Evolutionary conservation across 345 rosid genomes (phyloP).

Genomic region (Luvunga scandens): DNA sequence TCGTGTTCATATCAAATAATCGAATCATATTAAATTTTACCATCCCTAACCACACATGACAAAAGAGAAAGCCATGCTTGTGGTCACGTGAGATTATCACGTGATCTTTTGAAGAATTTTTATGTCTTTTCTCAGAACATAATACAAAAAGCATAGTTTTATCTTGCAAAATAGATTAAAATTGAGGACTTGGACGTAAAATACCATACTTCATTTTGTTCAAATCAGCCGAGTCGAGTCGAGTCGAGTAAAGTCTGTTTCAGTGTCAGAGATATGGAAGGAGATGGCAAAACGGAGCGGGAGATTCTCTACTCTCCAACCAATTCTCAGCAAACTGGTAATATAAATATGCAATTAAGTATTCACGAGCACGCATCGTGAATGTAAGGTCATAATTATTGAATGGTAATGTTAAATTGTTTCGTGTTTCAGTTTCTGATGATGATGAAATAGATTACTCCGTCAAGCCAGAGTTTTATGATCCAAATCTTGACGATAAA

Average conservation of each 20-base stretch:
- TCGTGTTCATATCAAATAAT: too few species aligned
- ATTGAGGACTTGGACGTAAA: not conserved
- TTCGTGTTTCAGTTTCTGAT: constrained; percentile 51
- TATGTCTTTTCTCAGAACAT: not conserved
- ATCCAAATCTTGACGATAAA: constrained; percentile 62
- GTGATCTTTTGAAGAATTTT: not conserved
- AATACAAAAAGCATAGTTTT: too few species aligned
- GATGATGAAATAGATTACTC: constrained; percentile 75
- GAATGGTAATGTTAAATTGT: not conserved
- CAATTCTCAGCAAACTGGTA: constrained; percentile 47
- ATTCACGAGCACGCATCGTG: not conserved
- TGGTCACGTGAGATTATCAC: not conserved
- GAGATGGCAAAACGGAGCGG: constrained; percentile 2
- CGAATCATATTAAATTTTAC: too few species aligned
- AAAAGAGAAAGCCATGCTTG: not conserved
- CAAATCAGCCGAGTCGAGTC: not conserved
- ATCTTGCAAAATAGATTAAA: too few species aligned
- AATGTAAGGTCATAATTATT: not conserved
- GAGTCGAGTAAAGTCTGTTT: not conserved
- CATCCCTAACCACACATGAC: constrained; percentile 1
- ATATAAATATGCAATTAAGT: not conserved
- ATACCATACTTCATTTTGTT: not conserved
- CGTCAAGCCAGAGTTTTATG: constrained; percentile 65
- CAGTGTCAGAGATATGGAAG: constrained; percentile 11
- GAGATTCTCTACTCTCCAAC: constrained; percentile 28